phyloP scores from a whole-genome alignment of 2,329 filamentous ascomycete genomes.

The Pseudocercospora ulei region DNA sequence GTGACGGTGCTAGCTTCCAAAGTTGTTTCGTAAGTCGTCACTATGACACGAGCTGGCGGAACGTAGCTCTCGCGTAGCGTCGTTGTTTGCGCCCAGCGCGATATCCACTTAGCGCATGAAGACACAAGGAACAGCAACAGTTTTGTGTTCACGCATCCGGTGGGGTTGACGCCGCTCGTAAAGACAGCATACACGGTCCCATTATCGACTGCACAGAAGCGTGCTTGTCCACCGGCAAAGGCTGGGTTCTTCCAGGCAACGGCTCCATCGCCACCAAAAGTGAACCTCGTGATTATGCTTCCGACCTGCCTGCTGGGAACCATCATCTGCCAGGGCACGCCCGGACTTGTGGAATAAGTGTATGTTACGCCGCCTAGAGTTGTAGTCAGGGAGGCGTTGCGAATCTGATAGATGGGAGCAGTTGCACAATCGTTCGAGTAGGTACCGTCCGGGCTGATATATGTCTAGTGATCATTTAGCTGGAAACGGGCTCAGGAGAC shows the following conservation, averaged over 20 bases:
- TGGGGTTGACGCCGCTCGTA: not conserved
- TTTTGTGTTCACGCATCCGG: slow-evolving; percentile 6
- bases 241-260: slow-evolving; percentile 8
- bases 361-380: not conserved
- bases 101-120: slow-evolving; percentile 7
- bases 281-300: slow-evolving; percentile 7
- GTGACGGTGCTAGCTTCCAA: slow-evolving; percentile 1
- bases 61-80: slow-evolving; percentile 1
- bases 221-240: slow-evolving; percentile 9
- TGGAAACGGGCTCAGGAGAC: too few species aligned
- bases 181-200: slow-evolving; percentile 12
- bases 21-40: slow-evolving; percentile 7
- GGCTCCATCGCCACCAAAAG: slow-evolving; percentile 3
- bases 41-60: slow-evolving; percentile 1
- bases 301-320: not conserved
- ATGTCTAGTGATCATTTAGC: too few species aligned
- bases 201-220: slow-evolving; percentile 9
- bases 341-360: slow-evolving; percentile 12
- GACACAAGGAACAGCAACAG: slow-evolving; percentile 6
- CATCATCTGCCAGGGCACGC: slow-evolving; percentile 5
- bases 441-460: too few species aligned
- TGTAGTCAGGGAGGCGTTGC: slow-evolving; percentile 4
- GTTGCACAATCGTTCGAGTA: slow-evolving; percentile 13
- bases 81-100: slow-evolving; percentile 5
- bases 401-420: slow-evolving; percentile 8